Conservation (phyloP, 164 flowering plant species). For the Umbellularia californica region DNA sequence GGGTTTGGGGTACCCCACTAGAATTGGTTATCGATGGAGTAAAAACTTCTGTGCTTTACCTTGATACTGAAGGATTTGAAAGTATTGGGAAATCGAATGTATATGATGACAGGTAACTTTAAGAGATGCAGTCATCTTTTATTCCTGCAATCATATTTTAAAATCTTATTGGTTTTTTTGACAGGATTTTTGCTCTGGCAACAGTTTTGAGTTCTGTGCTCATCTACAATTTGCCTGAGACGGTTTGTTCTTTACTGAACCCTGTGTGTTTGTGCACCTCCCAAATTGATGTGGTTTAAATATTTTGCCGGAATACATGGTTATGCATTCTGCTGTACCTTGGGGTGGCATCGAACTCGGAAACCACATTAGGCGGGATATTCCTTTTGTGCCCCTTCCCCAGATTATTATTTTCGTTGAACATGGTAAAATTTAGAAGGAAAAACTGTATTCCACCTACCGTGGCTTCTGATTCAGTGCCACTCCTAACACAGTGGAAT, state of each 20-base stretch:
- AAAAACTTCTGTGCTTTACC: constrained; percentile 87
- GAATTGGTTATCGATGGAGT: constrained; percentile 73
- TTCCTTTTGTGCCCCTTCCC: too few relatives aligned
- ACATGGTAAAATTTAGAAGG: neutral
- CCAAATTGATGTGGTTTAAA: neutral
- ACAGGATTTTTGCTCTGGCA: constrained; percentile 95
- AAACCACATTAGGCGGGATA: neutral
- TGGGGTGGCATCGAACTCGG: neutral
- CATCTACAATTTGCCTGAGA: constrained; percentile 93
- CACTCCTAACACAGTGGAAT: too few relatives aligned
- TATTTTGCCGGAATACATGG: neutral
- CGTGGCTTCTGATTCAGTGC: neutral
- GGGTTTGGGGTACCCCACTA: constrained; percentile 95
- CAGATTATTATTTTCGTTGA: neutral
- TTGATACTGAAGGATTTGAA: constrained; percentile 99
- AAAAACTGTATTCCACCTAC: neutral
- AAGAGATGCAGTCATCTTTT: constrained; percentile 5
- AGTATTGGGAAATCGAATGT: constrained; percentile 99
- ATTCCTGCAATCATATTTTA: neutral
- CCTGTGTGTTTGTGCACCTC: neutral
- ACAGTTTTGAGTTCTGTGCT: constrained; percentile 97
- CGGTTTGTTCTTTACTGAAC: constrained; percentile 48
- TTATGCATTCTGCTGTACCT: neutral
- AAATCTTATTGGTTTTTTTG: neutral
- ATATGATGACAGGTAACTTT: constrained; percentile 83